Conservation (phyloP, 345 rosid species). For the Isatis tinctoria region DNA sequence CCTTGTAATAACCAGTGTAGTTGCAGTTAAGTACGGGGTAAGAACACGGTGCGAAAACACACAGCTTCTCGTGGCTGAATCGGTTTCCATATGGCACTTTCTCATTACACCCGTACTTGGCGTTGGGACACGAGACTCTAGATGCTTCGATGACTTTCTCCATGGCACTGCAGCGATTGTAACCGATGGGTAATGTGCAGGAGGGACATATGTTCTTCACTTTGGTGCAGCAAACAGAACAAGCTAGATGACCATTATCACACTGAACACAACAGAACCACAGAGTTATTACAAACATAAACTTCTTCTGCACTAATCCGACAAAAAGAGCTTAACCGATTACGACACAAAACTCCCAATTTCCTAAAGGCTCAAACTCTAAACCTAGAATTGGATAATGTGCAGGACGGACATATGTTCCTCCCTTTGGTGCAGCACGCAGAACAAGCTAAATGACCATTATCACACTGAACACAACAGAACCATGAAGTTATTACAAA, state of each 20-base stretch:
- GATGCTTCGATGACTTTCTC: conserved; percentile 51
- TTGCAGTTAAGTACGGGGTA: conserved; percentile 51
- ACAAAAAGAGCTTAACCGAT: background rate
- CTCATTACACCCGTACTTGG: conserved; percentile 46
- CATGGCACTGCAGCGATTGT: conserved; percentile 54
- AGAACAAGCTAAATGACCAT: too few species aligned
- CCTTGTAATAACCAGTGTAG: conserved; percentile 38
- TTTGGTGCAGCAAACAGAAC: conserved; percentile 48
- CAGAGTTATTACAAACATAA: background rate
- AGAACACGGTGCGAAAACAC: conserved; percentile 39
- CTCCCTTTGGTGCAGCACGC: too few species aligned
- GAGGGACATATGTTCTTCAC: conserved; percentile 46
- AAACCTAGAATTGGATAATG: too few species aligned
- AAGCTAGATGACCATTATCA: conserved; percentile 64
- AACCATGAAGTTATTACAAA: too few species aligned
- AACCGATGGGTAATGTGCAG: conserved; percentile 47
- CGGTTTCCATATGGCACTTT: conserved; percentile 27
- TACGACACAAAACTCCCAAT: too few species aligned
- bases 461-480: too few species aligned
- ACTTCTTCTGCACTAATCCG: background rate
- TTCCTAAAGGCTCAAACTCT: too few species aligned
- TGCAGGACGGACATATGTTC: too few species aligned
- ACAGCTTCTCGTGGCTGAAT: conserved; percentile 41
- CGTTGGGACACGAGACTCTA: conserved; percentile 40
- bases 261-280: conserved; percentile 36